These are phyloP conservation scores for Glutinoglossum americanum DNA, from an alignment of 495 filamentous ascomycete genomes.

Conservation along the genomic window DNA sequence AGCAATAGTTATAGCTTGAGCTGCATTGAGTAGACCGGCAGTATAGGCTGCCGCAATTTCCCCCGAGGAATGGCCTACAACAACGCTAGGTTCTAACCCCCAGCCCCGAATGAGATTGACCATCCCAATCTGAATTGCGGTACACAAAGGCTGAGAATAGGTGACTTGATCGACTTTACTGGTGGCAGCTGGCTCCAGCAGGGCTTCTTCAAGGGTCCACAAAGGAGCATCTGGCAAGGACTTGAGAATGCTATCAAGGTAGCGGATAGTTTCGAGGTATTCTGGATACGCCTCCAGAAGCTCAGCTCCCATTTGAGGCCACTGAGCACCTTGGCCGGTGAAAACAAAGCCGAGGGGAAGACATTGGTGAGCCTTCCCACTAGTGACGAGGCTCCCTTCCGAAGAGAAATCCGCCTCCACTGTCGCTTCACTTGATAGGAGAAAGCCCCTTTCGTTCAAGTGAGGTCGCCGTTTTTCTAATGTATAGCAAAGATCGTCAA, in stretches of 20 bases:
- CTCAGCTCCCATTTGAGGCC: conserved; percentile 9
- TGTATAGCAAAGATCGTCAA: no score
- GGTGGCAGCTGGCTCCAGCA: no score
- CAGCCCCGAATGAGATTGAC: conserved; percentile 6
- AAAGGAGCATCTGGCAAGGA: neutral
- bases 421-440: no score
- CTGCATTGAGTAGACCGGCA: neutral
- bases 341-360: no score
- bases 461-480: no score
- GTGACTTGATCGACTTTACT: no score
- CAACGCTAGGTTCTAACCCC: conserved; percentile 6
- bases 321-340: conserved; percentile 12
- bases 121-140: conserved; percentile 8
- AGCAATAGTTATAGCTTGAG: conserved; percentile 6
- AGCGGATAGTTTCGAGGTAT: neutral
- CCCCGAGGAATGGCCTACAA: conserved; percentile 13
- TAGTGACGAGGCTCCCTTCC: no score
- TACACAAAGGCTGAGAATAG: conserved; percentile 8
- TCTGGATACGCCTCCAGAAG: neutral
- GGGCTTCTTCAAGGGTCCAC: neutral
- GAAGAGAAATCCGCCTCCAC: no score
- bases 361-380: no score
- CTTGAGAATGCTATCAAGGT: neutral
- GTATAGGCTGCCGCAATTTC: conserved; percentile 15
- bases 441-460: no score